phyloP scores from a whole-genome alignment of 108 stramenopile species.

The Skeletonema potamos region DNA sequence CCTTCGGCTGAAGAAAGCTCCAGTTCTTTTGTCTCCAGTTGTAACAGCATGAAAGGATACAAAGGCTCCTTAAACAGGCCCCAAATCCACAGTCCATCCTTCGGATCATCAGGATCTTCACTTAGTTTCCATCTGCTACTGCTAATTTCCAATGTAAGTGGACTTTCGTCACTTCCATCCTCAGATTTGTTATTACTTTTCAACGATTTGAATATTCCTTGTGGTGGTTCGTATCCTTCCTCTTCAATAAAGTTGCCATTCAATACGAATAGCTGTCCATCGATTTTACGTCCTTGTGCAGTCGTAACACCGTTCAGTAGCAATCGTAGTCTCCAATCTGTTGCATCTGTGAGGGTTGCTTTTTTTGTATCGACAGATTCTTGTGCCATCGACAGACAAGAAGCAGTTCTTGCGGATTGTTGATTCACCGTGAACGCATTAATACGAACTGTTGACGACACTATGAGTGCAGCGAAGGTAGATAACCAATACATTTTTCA shows the following conservation, averaged over 20 bases:
- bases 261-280: conserved; percentile 58
- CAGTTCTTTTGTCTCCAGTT: conserved; percentile 73
- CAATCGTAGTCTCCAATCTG: conserved; percentile 76
- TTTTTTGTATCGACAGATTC: conserved; percentile 1
- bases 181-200: conserved; percentile 1
- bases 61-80: conserved; percentile 89
- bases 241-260: conserved; percentile 78
- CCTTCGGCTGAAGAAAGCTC: conserved; percentile 30
- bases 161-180: not conserved
- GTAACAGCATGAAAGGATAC: conserved; percentile 85
- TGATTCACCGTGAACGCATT: not conserved
- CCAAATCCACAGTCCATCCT: conserved; percentile 92
- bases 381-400: conserved; percentile 8
- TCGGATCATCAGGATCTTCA: conserved; percentile 86
- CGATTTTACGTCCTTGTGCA: conserved; percentile 54
- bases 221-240: conserved; percentile 86
- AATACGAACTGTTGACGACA: not conserved
- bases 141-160: conserved; percentile 46
- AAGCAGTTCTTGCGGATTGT: not conserved
- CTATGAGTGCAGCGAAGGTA: not conserved
- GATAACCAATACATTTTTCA: not conserved
- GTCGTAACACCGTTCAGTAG: conserved; percentile 64
- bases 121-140: conserved; percentile 73
- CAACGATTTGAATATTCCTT: conserved; percentile 56
- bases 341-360: conserved; percentile 76